Percentiles rank a stretch among this genome's conserved stretches.
Evolutionary conservation across 768 basidiomycete genomes (phyloP).

Genomic region (Macrolepiota fuliginosa): DNA sequence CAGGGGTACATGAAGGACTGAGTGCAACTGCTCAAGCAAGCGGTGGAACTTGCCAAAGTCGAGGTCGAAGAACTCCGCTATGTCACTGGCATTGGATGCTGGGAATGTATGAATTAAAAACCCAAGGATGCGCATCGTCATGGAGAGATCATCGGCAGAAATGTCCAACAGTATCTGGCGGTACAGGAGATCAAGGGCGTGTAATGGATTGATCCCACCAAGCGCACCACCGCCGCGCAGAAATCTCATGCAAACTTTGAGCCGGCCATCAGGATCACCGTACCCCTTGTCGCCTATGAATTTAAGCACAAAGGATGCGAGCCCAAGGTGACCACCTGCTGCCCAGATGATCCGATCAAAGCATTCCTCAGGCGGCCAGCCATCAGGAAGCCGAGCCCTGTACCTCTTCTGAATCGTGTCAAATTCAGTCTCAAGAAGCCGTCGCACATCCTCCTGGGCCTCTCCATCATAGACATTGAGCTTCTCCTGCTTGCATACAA

Average conservation of each 20-base stretch:
- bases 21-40: background rate
- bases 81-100: background rate
- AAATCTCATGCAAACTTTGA: background rate
- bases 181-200: conserved; percentile 5
- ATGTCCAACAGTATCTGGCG: background rate
- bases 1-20: background rate
- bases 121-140: conserved; percentile 2
- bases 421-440: background rate
- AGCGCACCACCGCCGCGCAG: background rate
- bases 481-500: background rate
- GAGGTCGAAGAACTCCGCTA: background rate
- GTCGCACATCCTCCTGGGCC: background rate
- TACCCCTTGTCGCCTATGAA: conserved; percentile 1
- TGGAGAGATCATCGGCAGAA: background rate
- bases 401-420: background rate
- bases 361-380: background rate
- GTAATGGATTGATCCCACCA: background rate
- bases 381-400: background rate
- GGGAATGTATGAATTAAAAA: background rate
- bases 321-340: conserved; percentile 4
- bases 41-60: background rate
- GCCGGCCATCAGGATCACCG: background rate
- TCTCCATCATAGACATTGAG: conserved; percentile 1
- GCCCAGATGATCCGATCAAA: background rate
- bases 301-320: background rate